phyloP scores from a whole-genome alignment of 352 stramenopile genomes.

The Discostella stelligera region DNA sequence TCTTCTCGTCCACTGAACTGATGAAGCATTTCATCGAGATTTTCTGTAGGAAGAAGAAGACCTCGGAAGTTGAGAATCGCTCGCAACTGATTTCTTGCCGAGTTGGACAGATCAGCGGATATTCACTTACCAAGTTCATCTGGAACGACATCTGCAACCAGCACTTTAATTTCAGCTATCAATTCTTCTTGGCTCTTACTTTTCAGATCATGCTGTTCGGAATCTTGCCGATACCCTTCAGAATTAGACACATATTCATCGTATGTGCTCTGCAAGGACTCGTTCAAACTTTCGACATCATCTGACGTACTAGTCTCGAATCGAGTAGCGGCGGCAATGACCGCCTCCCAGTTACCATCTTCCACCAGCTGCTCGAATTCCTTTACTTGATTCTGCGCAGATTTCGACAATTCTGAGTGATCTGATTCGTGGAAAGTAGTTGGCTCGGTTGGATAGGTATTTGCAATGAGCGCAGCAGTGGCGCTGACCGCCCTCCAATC shows the following conservation, averaged over 20 bases:
- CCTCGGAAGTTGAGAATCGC: conserved; percentile 2
- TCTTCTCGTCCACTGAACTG: conserved; percentile 73
- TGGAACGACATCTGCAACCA: conserved; percentile 39
- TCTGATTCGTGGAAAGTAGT: conserved; percentile 9
- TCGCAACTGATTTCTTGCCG: neutral
- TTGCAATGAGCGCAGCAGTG: conserved; percentile 44
- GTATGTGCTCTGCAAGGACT: conserved; percentile 12
- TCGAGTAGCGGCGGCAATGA: conserved; percentile 34
- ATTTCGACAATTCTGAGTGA: conserved; percentile 12
- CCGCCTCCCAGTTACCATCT: conserved; percentile 46
- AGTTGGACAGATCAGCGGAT: neutral
- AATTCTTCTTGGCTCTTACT: conserved; percentile 13
- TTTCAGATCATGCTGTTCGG: neutral
- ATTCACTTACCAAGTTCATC: conserved; percentile 42
- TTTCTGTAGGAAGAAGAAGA: conserved; percentile 40
- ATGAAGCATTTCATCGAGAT: conserved; percentile 78
- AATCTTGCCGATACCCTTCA: neutral
- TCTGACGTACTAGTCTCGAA: conserved; percentile 36
- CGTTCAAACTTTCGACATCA: conserved; percentile 17
- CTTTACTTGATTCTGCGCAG: conserved; percentile 31
- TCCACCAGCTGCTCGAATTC: conserved; percentile 49
- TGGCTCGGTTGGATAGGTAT: neutral
- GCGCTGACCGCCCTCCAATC: conserved; percentile 49
- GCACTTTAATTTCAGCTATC: conserved; percentile 28
- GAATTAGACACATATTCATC: conserved; percentile 18